Evolutionary conservation across 2,329 filamentous ascomycete genomes (phyloP).

Genomic region (Graphium sp.): DNA sequence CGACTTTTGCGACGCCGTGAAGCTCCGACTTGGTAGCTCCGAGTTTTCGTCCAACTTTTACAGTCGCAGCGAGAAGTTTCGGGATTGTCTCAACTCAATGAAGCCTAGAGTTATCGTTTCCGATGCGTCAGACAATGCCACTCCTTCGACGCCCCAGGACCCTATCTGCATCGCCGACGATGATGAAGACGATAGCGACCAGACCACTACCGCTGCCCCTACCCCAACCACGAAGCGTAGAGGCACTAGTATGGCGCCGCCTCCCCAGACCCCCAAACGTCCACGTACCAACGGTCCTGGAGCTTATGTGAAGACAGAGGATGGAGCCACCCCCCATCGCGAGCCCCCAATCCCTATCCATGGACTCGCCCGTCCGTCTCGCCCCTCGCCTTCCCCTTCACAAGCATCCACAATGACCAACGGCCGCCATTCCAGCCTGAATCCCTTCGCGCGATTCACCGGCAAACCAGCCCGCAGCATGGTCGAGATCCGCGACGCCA

Average conservation of each 20-base stretch:
- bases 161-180: constrained; percentile 21
- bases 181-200: constrained; percentile 18
- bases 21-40: constrained; percentile 32
- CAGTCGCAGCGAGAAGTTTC: constrained; percentile 31
- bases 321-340: background rate
- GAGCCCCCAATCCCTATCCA: background rate
- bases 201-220: constrained; percentile 8
- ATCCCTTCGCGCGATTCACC: constrained; percentile 20
- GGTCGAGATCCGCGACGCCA: constrained; percentile 33
- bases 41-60: constrained; percentile 27
- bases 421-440: constrained; percentile 11
- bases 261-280: constrained; percentile 13
- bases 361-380: background rate
- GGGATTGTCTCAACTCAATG: constrained; percentile 22
- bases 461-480: constrained; percentile 19
- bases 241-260: constrained; percentile 11
- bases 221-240: constrained; percentile 14
- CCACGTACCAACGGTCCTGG: constrained; percentile 9
- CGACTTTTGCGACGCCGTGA: constrained; percentile 36
- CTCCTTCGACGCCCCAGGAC: too few relatives aligned
- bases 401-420: too few relatives aligned
- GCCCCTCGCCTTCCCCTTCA: too few relatives aligned
- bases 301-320: constrained; percentile 1
- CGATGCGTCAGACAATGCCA: constrained; percentile 17
- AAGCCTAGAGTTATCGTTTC: constrained; percentile 29